Evolutionary conservation across 2,329 filamentous ascomycete genomes (phyloP), one percentile per base, ranked within the genome.

Genomic region (Dothistroma septosporum): DNA sequence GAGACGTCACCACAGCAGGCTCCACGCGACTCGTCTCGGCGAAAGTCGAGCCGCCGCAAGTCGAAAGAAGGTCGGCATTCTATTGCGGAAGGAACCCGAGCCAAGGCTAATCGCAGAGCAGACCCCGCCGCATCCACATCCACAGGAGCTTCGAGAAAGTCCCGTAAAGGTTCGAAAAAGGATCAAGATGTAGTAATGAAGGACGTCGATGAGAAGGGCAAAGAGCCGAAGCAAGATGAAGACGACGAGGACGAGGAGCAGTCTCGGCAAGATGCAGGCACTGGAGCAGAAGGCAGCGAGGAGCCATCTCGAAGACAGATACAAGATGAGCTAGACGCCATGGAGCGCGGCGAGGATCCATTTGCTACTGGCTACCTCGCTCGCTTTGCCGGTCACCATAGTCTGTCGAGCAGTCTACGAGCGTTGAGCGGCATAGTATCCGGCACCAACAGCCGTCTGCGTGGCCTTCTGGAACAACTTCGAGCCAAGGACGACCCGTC

Each of bases 381-480:
- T 37, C 85, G 88, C 47, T 83, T 84, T 52, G 84, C 82, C 50
- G 83, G 83, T 59, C 80, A 83, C 10, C 82, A 85, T 16, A 82
- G 86, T 57, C 79, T 97, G 31, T 90, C 91, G 7, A 90, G 81
- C 71, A 96, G 92, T 14, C 82, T 99, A 19, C 84, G 93, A 72
- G 92, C 92, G 19, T 79, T 99, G 66, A 95, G 87, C 57, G 92
- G 92, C 64, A 95, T 96, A 83, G 93, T 97, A 84, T 89, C 90
- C 2, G 90, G 92, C 44, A 87, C 93, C 61, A 88, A 90, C 22
- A 83, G 86, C 44, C 87, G 92, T 65, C 80, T 99, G 54, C 85
- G 93, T 59, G 90, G 71, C 58, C 77, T 81, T 35, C 71, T 82
- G 52, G 79, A 81, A 57, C 78, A 80, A 63, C 79, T 99, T 60